Evolutionary conservation across 495 filamentous ascomycete species (phyloP).

Genomic region (Tuber borchii): DNA sequence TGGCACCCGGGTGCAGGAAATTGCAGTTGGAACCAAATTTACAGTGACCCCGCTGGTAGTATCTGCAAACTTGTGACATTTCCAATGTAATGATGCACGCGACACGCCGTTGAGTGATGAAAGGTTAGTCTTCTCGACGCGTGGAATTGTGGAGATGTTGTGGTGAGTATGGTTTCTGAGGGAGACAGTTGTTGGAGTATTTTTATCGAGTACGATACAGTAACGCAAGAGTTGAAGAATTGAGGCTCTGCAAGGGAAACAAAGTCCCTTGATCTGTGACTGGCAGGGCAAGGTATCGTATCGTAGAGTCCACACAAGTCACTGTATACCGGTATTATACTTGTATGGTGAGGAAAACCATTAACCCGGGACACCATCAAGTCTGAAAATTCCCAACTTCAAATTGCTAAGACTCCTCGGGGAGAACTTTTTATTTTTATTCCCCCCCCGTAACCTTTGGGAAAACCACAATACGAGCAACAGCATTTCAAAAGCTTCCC

Average conservation of each 20-base stretch:
- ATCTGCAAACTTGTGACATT: slow-evolving; percentile 54
- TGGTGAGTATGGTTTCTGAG: neutral
- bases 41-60: slow-evolving; percentile 56
- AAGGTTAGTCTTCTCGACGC: neutral
- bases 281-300: neutral
- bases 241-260: neutral
- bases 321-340: too few species aligned
- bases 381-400: too few species aligned
- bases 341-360: too few species aligned
- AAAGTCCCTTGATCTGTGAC: neutral
- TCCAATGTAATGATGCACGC: neutral
- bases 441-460: too few species aligned
- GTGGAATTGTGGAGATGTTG: neutral
- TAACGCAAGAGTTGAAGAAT: neutral
- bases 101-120: neutral
- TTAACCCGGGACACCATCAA: too few species aligned
- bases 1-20: slow-evolving; percentile 36
- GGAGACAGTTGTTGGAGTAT: neutral
- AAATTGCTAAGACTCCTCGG: too few species aligned
- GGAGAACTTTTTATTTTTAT: too few species aligned
- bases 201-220: neutral
- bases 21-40: slow-evolving; percentile 48
- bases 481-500: too few species aligned
- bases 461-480: too few species aligned
- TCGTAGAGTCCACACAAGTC: too few species aligned